Percentiles rank a stretch among this genome's conserved stretches.
These are phyloP conservation scores for Solanum chmielewskii DNA, from an alignment of 257 asterid species.

Conservation along the genomic window DNA sequence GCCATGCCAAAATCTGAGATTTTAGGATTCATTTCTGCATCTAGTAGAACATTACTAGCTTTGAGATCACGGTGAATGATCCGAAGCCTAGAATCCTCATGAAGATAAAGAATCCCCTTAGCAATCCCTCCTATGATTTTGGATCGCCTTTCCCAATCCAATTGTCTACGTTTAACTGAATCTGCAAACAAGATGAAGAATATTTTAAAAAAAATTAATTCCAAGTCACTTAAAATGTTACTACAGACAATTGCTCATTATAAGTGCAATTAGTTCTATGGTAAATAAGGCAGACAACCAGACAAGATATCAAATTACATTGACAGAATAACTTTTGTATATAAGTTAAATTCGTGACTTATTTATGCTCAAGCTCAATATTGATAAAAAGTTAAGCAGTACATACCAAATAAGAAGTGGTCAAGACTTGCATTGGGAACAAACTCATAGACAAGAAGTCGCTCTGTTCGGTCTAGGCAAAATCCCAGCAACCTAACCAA, in stretches of 20 bases:
- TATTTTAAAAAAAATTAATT: neutral
- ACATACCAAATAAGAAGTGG: conserved; percentile 12
- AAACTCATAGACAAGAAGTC: neutral
- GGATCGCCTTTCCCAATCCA: too few species aligned
- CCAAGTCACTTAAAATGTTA: neutral
- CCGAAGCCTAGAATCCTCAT: too few species aligned
- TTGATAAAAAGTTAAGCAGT: neutral
- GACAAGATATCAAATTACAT: neutral
- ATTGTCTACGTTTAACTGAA: too few species aligned
- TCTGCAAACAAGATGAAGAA: too few species aligned
- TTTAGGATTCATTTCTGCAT: too few species aligned
- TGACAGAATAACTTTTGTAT: neutral
- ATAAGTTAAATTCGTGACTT: neutral
- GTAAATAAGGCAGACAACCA: neutral
- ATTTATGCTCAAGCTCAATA: neutral
- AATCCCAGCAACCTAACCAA: neutral
- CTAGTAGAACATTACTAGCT: too few species aligned
- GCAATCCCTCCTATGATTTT: too few species aligned
- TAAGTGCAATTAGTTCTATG: neutral
- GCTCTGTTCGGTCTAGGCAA: neutral
- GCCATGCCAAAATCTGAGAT: too few species aligned
- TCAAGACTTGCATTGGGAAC: conserved; percentile 8
- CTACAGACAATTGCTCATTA: neutral
- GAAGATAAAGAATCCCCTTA: too few species aligned
- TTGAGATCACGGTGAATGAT: too few species aligned